Base-by-base conservation (phyloP, 2,329 filamentous ascomycete genomes). In the Endoconidiophora polonica region DNA sequence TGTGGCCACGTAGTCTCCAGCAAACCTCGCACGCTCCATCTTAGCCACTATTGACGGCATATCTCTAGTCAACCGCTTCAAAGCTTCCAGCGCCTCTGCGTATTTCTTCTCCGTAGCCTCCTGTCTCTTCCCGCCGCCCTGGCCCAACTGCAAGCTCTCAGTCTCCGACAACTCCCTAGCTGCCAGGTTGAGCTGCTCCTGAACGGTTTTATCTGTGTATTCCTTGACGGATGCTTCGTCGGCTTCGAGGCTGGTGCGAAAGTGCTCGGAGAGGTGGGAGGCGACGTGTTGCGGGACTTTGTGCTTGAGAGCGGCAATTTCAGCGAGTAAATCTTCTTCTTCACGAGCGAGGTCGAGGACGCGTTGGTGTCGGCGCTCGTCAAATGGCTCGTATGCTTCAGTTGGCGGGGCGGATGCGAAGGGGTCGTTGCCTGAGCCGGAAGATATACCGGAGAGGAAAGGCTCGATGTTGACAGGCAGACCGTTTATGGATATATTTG, bases 401-500 rank as follows among this genome's bases (percentile, higher is more conserved):
- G 67, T 62, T 3, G 64, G 62, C 20, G 45, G 22, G 18, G 57
- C 52, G 22, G 62, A 58, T n/a, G 56, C 56, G 2, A 56, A 46
- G 49, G 49, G 48, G 47, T 33, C 29, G 29, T 20, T 22, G 44
- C 16, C 43, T 48, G 54, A 46, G 44, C 56, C 29, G 9, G 57
- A 48, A 10, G 55, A 52, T 41, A 55, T 54, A 51, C 58, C 51
- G 23, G 60, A 56, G 47, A 71, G 61, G 58, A 69, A 66, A 44
- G 60, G 55, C 4, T 60, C 58, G 41, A 69, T 57, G 50, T 68
- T 60, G 43, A 75, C 65, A 55, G 68, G 62, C 55, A 77, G 65
- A 50, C 78, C 78, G 65, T 81, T 81, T 59, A 81, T 78, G 54
- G 68, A 68, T 50, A 81, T 69, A 64, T 78, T 79, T 7, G 72